Evolutionary conservation across 345 rosid species (phyloP).

Genomic region (Bruguiera parviflora): DNA sequence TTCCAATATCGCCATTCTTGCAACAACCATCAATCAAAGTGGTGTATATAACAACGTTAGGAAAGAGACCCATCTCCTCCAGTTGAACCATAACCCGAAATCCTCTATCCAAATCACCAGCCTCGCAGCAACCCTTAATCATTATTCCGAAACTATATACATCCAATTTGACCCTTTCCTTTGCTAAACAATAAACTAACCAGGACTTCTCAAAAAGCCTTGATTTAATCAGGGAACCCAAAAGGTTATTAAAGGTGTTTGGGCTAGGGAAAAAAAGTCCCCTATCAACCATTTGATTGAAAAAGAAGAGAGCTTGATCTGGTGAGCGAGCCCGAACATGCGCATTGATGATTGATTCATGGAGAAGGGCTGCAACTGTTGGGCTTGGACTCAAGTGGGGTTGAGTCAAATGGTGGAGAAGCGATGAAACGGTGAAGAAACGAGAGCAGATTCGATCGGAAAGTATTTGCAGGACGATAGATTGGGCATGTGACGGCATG

Average conservation of each 20-base stretch:
- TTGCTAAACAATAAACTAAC: conserved; percentile 38
- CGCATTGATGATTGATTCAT: conserved; percentile 49
- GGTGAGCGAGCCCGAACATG: conserved; percentile 41
- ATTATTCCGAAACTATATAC: conserved; percentile 63
- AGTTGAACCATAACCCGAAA: conserved; percentile 44
- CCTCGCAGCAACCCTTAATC: conserved; percentile 65
- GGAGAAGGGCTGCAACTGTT: conserved; percentile 25
- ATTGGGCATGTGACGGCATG: conserved; percentile 40
- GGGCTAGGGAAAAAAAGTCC: conserved; percentile 40
- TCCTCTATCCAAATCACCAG: conserved; percentile 46
- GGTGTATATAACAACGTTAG: conserved; percentile 64
- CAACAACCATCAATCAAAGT: conserved; percentile 82
- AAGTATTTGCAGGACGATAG: conserved; percentile 44
- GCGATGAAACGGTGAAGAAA: conserved; percentile 44
- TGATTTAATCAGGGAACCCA: conserved; percentile 39
- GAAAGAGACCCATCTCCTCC: conserved; percentile 45
- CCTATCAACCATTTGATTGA: conserved; percentile 43
- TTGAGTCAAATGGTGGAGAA: conserved; percentile 36
- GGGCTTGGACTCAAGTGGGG: conserved; percentile 13
- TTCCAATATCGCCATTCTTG: conserved; percentile 53
- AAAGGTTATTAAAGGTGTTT: conserved; percentile 43
- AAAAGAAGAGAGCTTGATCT: conserved; percentile 42
- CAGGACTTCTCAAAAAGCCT: conserved; percentile 40
- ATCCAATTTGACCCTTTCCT: conserved; percentile 40
- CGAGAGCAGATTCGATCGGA: conserved; percentile 45